Conservation (phyloP, 768 basidiomycete genomes). For the Coprinopsis cinerea region DNA sequence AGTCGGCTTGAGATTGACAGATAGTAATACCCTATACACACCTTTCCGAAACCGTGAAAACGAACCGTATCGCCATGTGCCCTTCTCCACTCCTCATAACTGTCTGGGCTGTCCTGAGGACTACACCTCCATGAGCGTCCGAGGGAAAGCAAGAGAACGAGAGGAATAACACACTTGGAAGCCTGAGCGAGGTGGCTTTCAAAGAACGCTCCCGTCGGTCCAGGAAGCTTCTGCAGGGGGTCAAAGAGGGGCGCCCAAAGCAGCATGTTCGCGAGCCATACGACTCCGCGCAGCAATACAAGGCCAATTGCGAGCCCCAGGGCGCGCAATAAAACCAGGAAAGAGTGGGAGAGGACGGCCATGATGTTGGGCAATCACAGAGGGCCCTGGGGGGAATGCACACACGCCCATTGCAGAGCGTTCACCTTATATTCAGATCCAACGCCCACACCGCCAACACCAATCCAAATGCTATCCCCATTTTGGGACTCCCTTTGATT, state of each 20-base stretch:
- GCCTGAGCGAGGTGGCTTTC: constrained; percentile 40
- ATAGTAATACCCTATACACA: constrained; percentile 25
- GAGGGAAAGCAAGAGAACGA: not conserved
- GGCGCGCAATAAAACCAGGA: constrained; percentile 18
- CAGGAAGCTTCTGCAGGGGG: constrained; percentile 42
- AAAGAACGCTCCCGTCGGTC: constrained; percentile 36
- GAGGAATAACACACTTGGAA: constrained; percentile 35
- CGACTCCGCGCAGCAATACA: constrained; percentile 27
- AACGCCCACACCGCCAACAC: not conserved
- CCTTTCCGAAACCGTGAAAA: constrained; percentile 51
- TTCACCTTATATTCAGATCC: not conserved
- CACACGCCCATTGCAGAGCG: not conserved
- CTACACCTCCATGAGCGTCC: constrained; percentile 25
- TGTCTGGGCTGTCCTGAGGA: constrained; percentile 34
- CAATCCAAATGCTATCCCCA: constrained; percentile 4
- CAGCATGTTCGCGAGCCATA: constrained; percentile 39
- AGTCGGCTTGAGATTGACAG: not conserved
- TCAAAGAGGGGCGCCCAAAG: constrained; percentile 40
- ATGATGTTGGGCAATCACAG: not conserved
- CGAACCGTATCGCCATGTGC: constrained; percentile 45
- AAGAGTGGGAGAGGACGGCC: not conserved
- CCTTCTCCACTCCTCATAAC: constrained; percentile 38
- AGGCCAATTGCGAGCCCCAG: constrained; percentile 23
- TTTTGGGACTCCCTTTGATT: constrained; percentile 18
- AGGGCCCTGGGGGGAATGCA: not conserved